Base-by-base conservation (phyloP, 164 flowering plant genomes). In the Stephania cephalantha region DNA sequence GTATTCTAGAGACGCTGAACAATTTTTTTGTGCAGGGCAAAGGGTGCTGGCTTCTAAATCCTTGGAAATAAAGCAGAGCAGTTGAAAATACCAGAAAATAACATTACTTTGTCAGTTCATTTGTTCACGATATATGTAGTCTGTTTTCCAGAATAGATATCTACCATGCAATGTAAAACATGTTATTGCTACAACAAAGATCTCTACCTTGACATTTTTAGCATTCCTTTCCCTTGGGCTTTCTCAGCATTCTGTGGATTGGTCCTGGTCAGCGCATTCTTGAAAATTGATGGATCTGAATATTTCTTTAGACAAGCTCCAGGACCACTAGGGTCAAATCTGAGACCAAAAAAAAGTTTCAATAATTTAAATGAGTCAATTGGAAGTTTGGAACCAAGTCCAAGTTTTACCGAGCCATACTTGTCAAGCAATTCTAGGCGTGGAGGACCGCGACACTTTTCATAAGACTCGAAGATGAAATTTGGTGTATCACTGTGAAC, bases 231-330 rank as follows among this genome's bases (percentile, higher is more conserved):
- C 82, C 74, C 78, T 84, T 73, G 82, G 15, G 73, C 64, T 74
- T 85, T 84, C 12, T 79, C 85, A 22, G 52, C 61, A 73, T 75
- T 74, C 44, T 42, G 65, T 73, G 80, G 86, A 66, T 80, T 85
- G 42, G 82, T 79, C 66, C 52, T 70, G 58, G 80, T 81, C 58
- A 89, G 81, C 66, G 78, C 85, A 76, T 80, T 86, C 75, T 75
- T 86, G 72, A 93, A 91, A 81, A 85, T 89, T 30, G 97, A 83
- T 74, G 97, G 98, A 82, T 93, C 97, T 68, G 98, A 91, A 79
- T 93, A 93, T 82, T 90, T 86, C 80, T 86, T 91, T 55, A 93
- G 78, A 85, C 98, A 93, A 72, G 97, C 89, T 76, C 98, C 98
- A 20, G 92, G 88, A n/a, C 97, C 98, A 74, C 89, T 88, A 52